Evolutionary conservation across 805 yeast species (phyloP), one percentile per base, ranked within the genome.

Genomic region (Nakazawaea peltata): DNA sequence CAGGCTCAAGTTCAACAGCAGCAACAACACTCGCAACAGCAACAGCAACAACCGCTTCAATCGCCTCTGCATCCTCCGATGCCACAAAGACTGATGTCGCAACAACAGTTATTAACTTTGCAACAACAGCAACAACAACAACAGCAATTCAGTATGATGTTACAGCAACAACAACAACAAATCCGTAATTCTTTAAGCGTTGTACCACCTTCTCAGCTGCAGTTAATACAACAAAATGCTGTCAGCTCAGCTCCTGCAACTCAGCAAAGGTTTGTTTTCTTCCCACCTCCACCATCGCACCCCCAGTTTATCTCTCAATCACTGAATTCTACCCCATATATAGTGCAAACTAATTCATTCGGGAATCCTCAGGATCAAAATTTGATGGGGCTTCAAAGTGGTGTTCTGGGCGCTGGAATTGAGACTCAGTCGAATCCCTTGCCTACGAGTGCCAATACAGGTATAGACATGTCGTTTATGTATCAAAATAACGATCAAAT

Each of bases 261-360:
- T 4, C 41, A 38, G 25, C 37, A 31, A 16, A 31, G 26, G 18
- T 37, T 37, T 12, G n/a, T 19, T 11, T 32, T 32, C 13, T 37
- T 14, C 18, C 36, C 36, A 7, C 33, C 33, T 2, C 14, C 27
- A 5, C 27, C 26, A 16, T n/a, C 18, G 16, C 30, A 16, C 16
- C 33, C 14, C 9, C 39, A 27, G 6, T 29, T 14, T 24, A 16
- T 14, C 16, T 19, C 36, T 6, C 36, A 33, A 23, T 30, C 34
- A 9, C 32, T 32, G 2, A 22, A 19, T 19, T 30, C 15, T 16
- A 19, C 39, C 14, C 39, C 39, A 4, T 36, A 30, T 19, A 29
- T 36, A 14, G 8, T 27, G 13, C 39, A 36, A 26, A n/a, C n/a
- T n/a, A n/a, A n/a, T n/a, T n/a, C n/a, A n/a, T n/a, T n/a, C n/a